Evolutionary conservation across 352 stramenopile genomes (phyloP).

Genomic region (Pythium folliculosum): DNA sequence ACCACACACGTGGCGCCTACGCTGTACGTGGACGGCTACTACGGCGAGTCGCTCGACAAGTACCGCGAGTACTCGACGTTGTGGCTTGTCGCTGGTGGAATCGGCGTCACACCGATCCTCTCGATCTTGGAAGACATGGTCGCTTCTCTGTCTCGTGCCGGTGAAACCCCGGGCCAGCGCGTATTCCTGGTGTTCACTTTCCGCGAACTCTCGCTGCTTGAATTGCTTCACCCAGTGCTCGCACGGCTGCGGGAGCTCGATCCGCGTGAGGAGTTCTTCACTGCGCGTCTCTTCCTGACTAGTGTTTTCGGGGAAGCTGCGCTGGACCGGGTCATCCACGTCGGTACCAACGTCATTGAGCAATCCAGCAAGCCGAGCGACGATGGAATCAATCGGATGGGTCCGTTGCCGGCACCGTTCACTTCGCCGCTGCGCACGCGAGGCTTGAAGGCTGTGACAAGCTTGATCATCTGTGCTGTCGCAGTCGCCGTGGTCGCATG

Average conservation of each 20-base stretch:
- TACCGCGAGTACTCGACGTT: slow-evolving; percentile 30
- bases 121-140: slow-evolving; percentile 43
- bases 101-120: slow-evolving; percentile 41
- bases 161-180: slow-evolving; percentile 8
- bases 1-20: slow-evolving; percentile 11
- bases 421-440: not conserved
- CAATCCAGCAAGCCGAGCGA: no score
- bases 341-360: not conserved
- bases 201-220: slow-evolving; percentile 39
- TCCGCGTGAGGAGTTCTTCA: not conserved
- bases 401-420: not conserved
- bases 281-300: slow-evolving; percentile 10
- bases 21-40: slow-evolving; percentile 49
- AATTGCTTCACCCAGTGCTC: slow-evolving; percentile 10
- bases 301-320: not conserved
- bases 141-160: not conserved
- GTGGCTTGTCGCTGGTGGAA: slow-evolving; percentile 33
- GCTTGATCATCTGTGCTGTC: slow-evolving; percentile 32
- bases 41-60: slow-evolving; percentile 33
- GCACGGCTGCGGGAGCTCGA: slow-evolving; percentile 9
- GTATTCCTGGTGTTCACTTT: slow-evolving; percentile 29
- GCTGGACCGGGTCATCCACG: not conserved
- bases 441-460: not conserved
- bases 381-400: not conserved
- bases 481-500: slow-evolving; percentile 37